Percentiles rank a stretch among this genome's conserved stretches.
phyloP scores from a whole-genome alignment of 129 eudicot genomes.

The Artemisia argyi region DNA sequence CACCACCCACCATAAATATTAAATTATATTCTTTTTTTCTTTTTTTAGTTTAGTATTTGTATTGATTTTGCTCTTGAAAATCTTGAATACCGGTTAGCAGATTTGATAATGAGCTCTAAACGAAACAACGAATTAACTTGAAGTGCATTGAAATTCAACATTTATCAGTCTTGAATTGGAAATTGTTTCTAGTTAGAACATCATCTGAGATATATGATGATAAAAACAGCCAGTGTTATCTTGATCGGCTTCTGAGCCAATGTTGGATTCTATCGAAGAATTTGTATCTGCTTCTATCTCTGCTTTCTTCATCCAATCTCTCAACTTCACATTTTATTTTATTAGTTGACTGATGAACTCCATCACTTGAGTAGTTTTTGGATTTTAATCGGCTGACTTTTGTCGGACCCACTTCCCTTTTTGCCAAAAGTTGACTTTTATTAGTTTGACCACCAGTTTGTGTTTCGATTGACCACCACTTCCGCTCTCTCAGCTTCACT shows the following conservation, averaged over 20 bases:
- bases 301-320: background rate
- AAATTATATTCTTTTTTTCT: no score
- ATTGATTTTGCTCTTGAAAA: slow-evolving; percentile 4
- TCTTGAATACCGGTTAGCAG: background rate
- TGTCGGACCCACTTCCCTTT: slow-evolving; percentile 8
- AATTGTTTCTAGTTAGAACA: background rate
- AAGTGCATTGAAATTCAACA: no score
- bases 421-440: slow-evolving; percentile 14
- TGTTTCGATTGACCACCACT: slow-evolving; percentile 7
- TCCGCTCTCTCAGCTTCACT: no score
- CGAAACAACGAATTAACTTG: no score
- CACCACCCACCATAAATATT: no score
- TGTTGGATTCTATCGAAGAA: slow-evolving; percentile 1
- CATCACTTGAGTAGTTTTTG: background rate
- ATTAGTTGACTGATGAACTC: background rate
- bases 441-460: background rate
- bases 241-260: slow-evolving; percentile 23
- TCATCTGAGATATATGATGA: background rate
- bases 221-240: slow-evolving; percentile 22
- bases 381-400: background rate
- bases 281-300: background rate
- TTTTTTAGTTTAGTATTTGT: background rate
- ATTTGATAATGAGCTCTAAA: background rate
- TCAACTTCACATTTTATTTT: background rate
- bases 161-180: background rate